Evolutionary conservation across 2,329 filamentous ascomycete species (phyloP), one percentile per base, ranked within the genome.

Genomic region (Scopulariopsis brevicaulis): DNA sequence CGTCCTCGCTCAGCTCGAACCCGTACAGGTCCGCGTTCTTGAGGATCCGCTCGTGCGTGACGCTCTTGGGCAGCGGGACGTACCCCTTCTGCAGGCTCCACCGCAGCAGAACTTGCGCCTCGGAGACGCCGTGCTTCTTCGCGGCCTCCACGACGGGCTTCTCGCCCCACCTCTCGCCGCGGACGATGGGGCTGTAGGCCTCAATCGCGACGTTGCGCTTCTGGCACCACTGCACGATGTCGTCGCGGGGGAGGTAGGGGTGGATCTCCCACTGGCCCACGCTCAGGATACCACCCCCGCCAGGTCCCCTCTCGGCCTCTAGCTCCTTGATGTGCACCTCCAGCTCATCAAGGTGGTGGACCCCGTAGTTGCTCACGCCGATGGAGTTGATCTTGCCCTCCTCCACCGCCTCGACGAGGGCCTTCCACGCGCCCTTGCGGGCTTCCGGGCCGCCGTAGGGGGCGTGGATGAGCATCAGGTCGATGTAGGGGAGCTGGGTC

Each of bases 261-360:
- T 96, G 92, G 12, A 96, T 74, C 72, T 96, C 92, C 71, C 87
- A 90, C 72, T 96, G 92, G 48, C 90, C 91, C 43, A 96, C 87
- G 60, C 85, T 87, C 65, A 96, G 80, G 48, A 89, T 75, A 25
- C 89, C 89, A 52, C 82, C 84, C 63, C 83, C 85, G 11, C 84
- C 85, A 24, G 46, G 22, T 1, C 82, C 83, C 51, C 80, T 78
- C 69, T 83, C 81, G 20, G 68, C 66, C 65, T 88, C 85, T 0
- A 85, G 78, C 68, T 85, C 81, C 57, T 72, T 73, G 59, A 83
- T 84, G 68, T 84, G 77, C 58, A 65, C 67, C 68, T 83, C 78
- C 34, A 86, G 71, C 68, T 86, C 82, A 53, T 82, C 74, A 3
- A 86, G 73, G 63, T 86, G 83, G 61, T 83, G 77, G 15, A 85